Base-by-base conservation (phyloP, 768 basidiomycete genomes). In the Lentinula edodes region DNA sequence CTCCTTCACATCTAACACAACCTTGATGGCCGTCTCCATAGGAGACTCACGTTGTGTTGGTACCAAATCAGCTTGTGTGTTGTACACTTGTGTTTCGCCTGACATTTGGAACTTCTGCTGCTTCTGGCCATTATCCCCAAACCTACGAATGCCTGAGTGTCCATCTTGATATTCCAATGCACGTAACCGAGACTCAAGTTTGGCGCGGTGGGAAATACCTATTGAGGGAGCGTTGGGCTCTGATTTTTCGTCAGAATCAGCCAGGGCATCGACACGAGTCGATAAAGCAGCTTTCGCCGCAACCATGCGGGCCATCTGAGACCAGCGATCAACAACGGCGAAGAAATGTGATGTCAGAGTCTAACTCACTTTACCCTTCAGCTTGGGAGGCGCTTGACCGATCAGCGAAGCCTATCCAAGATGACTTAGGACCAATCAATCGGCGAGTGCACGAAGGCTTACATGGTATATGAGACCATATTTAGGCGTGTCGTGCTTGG, bases 381-480 rank as follows among this genome's bases (percentile, higher is more conserved):
- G 83, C 77, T 98, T 98, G 62, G 93, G 93, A 45, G 96, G 93
- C 52, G 96, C 95, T 79, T 97, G 95, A 38, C 96, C 96, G 66
- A 98, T 91, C 59, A 99, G 82, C 1, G 95, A 97, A 42, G 96
- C 94, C 91, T 93, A 54, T 8, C 60, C 6, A 35, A 12, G 50
- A 64, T 35, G 61, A 65, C 43, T 58, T 60, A 62, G 12, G 57
- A 54, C 32, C 65, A 34, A 58, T 61, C 54, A 52, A 5, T 13
- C 52, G 38, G 60, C 53, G 54, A 39, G 43, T 45, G 34, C 41
- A 38, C n/a, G 18, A 20, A 43, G 12, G 77, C 84, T 41, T 72
- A 91, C 93, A 78, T 98, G 97, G 76, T 98, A 99, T 67, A 99
- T 98, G n/a, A 98, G 80, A 63, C 97, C 97, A 70, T 99, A 98